These are phyloP conservation scores for Catharanthus roseus DNA, from an alignment of 257 asterid species.

Conservation along the genomic window DNA sequence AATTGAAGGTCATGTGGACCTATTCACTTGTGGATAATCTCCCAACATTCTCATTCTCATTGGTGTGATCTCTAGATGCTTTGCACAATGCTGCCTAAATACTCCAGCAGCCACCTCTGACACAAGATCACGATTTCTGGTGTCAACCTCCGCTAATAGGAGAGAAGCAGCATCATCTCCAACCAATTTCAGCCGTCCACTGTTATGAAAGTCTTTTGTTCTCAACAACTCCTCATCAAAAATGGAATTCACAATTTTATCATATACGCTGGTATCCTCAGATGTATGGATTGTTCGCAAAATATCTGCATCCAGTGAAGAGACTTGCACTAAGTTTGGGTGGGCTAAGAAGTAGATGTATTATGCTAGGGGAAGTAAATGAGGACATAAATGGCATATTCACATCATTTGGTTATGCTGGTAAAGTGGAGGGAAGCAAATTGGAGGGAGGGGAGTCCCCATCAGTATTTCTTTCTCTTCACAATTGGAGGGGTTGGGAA, in stretches of 20 bases:
- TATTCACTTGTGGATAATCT: constrained; percentile 47
- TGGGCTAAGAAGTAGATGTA: no score
- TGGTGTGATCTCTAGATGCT: constrained; percentile 76
- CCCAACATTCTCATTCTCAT: constrained; percentile 68
- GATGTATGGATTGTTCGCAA: constrained; percentile 71
- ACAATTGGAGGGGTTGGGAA: no score
- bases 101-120: constrained; percentile 56
- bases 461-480: no score
- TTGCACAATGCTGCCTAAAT: constrained; percentile 78
- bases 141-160: constrained; percentile 55
- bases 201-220: constrained; percentile 41
- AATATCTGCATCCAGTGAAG: constrained; percentile 50
- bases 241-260: constrained; percentile 70
- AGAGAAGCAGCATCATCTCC: constrained; percentile 52
- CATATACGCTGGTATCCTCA: constrained; percentile 69
- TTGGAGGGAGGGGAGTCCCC: no score
- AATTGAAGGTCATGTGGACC: constrained; percentile 32
- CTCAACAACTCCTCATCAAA: constrained; percentile 61
- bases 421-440: no score
- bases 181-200: constrained; percentile 47
- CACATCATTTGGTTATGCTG: no score
- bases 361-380: no score
- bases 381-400: no score
- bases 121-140: constrained; percentile 59
- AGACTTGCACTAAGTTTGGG: background rate